Percentiles rank a stretch among this genome's conserved stretches.
These are phyloP conservation scores for Mesembryanthemum crystallinum DNA, from an alignment of 148 eudicot species.

Conservation along the genomic window DNA sequence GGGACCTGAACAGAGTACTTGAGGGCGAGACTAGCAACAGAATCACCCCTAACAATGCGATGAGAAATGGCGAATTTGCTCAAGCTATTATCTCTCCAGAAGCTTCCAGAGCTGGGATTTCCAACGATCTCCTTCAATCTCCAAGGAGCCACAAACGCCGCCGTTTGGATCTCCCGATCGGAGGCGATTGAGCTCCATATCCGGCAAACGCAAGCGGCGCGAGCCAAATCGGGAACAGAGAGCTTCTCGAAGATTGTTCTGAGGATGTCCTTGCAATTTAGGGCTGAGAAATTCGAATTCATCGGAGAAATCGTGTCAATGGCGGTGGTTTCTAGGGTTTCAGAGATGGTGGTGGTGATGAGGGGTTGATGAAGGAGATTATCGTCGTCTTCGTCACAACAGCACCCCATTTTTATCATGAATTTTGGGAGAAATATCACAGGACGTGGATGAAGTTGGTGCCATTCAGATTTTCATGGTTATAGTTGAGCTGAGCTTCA, in stretches of 20 bases:
- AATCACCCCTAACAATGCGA: constrained; percentile 51
- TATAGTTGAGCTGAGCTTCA: no score
- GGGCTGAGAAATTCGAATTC: constrained; percentile 50
- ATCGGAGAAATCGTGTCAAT: constrained; percentile 39
- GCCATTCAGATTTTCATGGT: no score
- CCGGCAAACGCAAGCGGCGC: constrained; percentile 74
- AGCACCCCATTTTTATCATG: constrained; percentile 37
- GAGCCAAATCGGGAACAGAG: constrained; percentile 57
- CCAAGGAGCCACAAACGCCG: constrained; percentile 76
- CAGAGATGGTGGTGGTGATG: not conserved
- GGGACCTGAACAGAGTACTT: constrained; percentile 89
- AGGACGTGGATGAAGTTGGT: no score
- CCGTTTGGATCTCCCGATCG: constrained; percentile 57
- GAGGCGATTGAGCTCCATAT: constrained; percentile 67
- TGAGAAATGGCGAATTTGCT: constrained; percentile 82
- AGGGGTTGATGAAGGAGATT: constrained; percentile 24
- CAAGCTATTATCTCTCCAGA: constrained; percentile 76
- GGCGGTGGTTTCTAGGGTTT: constrained; percentile 6
- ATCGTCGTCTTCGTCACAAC: constrained; percentile 41
- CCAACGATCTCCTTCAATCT: constrained; percentile 63
- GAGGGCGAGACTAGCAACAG: constrained; percentile 82
- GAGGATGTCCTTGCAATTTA: constrained; percentile 59
- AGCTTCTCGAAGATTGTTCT: constrained; percentile 62
- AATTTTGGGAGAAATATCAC: not conserved
- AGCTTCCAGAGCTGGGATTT: constrained; percentile 68